These are phyloP conservation scores for Venturia effusa DNA, from an alignment of 2,329 filamentous ascomycete species.

Conservation along the genomic window DNA sequence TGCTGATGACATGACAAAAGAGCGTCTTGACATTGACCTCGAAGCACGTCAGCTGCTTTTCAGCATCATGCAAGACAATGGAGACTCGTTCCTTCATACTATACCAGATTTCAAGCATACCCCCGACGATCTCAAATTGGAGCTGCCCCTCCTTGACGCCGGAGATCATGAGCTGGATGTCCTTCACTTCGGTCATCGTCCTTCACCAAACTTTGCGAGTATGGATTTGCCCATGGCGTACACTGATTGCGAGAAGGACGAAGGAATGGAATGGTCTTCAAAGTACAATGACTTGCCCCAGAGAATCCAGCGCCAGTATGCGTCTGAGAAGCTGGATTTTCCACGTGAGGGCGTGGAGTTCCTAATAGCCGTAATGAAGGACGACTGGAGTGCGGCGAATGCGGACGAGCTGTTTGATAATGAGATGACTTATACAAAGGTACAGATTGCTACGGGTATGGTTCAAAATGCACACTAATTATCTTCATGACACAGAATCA, in stretches of 20 bases:
- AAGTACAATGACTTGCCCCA: slow-evolving; percentile 22
- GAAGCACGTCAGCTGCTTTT: background rate
- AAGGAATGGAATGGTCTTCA: slow-evolving; percentile 31
- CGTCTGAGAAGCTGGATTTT: slow-evolving; percentile 28
- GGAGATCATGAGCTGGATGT: slow-evolving; percentile 35
- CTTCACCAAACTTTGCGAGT: slow-evolving; percentile 19
- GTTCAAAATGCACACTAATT: background rate
- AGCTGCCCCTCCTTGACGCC: slow-evolving; percentile 34
- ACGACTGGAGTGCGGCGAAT: slow-evolving; percentile 17
- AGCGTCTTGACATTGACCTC: background rate
- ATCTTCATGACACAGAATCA: slow-evolving; percentile 18
- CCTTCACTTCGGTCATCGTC: slow-evolving; percentile 22
- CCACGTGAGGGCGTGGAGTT: slow-evolving; percentile 24
- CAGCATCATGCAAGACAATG: background rate
- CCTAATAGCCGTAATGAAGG: slow-evolving; percentile 25
- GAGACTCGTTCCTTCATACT: background rate
- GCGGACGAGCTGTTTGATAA: slow-evolving; percentile 17
- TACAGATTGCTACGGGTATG: slow-evolving; percentile 14
- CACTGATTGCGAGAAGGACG: slow-evolving; percentile 30
- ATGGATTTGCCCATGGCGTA: slow-evolving; percentile 25
- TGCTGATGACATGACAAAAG: background rate
- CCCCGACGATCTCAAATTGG: slow-evolving; percentile 23
- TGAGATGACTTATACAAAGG: slow-evolving; percentile 15
- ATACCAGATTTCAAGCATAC: background rate
- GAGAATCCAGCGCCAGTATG: slow-evolving; percentile 17